phyloP scores from a whole-genome alignment of 2,329 filamentous ascomycete species.

The Ophiostoma novo-ulmi region DNA sequence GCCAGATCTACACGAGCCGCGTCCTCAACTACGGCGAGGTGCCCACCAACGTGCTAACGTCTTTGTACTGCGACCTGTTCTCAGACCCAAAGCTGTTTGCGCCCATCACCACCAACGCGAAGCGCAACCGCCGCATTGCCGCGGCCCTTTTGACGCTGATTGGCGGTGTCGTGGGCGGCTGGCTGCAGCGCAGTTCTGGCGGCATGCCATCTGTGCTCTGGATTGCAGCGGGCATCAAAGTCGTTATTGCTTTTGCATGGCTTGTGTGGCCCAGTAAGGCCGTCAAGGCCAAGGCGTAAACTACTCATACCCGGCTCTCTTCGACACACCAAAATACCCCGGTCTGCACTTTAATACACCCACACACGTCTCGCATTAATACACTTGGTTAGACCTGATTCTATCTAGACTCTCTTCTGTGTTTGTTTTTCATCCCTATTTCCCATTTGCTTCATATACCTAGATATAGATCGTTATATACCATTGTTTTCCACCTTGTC shows the following conservation, averaged over 20 bases:
- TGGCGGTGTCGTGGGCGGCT: constrained; percentile 48
- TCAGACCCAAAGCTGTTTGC: constrained; percentile 48
- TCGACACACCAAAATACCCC: not conserved
- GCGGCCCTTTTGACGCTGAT: constrained; percentile 47
- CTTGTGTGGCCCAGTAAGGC: constrained; percentile 49
- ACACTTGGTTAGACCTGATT: not conserved
- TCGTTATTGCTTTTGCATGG: constrained; percentile 54
- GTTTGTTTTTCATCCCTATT: not conserved
- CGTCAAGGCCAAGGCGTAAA: not conserved
- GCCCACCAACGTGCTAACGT: constrained; percentile 53
- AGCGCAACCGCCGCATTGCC: constrained; percentile 47
- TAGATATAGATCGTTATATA: not conserved
- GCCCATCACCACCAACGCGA: constrained; percentile 41
- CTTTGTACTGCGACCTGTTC: constrained; percentile 49
- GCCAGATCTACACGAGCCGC: constrained; percentile 50
- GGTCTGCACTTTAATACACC: not conserved
- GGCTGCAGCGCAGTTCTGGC: constrained; percentile 47
- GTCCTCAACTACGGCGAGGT: constrained; percentile 50
- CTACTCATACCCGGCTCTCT: not conserved
- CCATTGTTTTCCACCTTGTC: not conserved
- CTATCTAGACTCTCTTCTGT: not conserved
- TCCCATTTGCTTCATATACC: not conserved
- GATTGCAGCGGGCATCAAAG: constrained; percentile 55
- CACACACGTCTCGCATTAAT: not conserved
- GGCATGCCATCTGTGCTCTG: constrained; percentile 44